Evolutionary conservation across 2,329 filamentous ascomycete species (phyloP).

Genomic region (Aspergillus sp.): DNA sequence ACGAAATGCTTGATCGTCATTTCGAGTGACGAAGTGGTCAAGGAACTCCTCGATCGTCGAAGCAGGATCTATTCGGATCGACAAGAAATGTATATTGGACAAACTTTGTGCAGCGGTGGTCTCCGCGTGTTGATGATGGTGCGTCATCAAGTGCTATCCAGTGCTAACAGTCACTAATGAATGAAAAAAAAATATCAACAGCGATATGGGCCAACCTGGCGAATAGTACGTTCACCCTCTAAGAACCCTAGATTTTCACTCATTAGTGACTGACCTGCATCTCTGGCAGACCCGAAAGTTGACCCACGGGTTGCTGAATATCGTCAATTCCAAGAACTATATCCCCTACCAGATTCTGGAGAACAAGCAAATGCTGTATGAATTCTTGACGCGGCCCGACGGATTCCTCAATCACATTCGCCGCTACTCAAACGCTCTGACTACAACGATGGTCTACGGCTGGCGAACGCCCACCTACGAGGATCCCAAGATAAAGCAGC

Average conservation of each 20-base stretch:
- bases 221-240: background rate
- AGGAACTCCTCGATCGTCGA: conserved; percentile 53
- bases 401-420: conserved; percentile 47
- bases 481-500: conserved; percentile 43
- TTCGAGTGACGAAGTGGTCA: conserved; percentile 46
- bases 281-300: conserved; percentile 28
- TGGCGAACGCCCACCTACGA: conserved; percentile 44
- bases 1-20: conserved; percentile 50
- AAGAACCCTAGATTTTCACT: background rate
- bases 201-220: background rate
- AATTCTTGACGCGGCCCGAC: conserved; percentile 47
- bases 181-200: background rate
- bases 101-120: conserved; percentile 29
- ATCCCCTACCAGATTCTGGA: conserved; percentile 58
- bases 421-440: conserved; percentile 51
- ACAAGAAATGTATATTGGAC: conserved; percentile 47
- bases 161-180: background rate
- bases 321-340: conserved; percentile 49
- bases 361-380: conserved; percentile 52
- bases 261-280: background rate
- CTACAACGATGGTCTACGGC: conserved; percentile 53
- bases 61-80: conserved; percentile 53
- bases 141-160: background rate
- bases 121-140: conserved; percentile 34
- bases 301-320: conserved; percentile 50